Base-by-base conservation (phyloP, 2,329 filamentous ascomycete species). In the Fusarium dlaminii region DNA sequence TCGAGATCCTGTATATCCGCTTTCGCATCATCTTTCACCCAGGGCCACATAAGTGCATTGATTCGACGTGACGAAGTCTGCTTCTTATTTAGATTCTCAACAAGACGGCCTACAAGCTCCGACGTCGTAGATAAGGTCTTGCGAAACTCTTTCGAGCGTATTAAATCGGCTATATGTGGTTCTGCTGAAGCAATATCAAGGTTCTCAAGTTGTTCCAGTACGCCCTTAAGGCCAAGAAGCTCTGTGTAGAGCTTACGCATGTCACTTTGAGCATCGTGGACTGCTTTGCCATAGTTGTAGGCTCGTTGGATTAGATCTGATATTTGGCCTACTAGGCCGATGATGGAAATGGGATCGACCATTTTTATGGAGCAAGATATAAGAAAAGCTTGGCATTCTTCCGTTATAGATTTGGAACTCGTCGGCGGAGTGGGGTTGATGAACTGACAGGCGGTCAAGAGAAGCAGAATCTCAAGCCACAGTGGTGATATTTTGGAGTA, bases 131-230 rank as follows among this genome's bases (percentile, higher is more conserved):
- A 27, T 3, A 52, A 18, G 4, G 49, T 36, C 17, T 4, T 20
- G 1, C 49, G 49, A 20, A 52, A 52, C 8, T 36, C 32, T 0
- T 8, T 36, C 0, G n/a, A 52, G 17, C 1, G 17, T 34, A 3
- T 24, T 0, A 36, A 4, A 24, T 36, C n/a, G 4, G 49, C 49
- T 8, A 36, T 15, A 8, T 52, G 17, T 0, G 32, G 32, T 2
- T 52, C 49, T 6, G 32, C 49, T 36, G 32, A 52, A 0, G 32
- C n/a, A 0, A 52, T 24, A 0, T 27, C 49, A 15, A 52, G 4
- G 12, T 36, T 12, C 0, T 52, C 49, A 0, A 52, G 32, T 0
- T 52, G 49, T 0, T 52, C 32, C 0, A 52, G 0, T 0, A 36
- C 49, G 0, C 49, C 49, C 0, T 52, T 52, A 1, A 52, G 32